A percentile compares a stretch with the other conserved stretches of the same genome.
Evolutionary conservation across 495 filamentous ascomycete species (phyloP).

Genomic region (Cercophora samala): DNA sequence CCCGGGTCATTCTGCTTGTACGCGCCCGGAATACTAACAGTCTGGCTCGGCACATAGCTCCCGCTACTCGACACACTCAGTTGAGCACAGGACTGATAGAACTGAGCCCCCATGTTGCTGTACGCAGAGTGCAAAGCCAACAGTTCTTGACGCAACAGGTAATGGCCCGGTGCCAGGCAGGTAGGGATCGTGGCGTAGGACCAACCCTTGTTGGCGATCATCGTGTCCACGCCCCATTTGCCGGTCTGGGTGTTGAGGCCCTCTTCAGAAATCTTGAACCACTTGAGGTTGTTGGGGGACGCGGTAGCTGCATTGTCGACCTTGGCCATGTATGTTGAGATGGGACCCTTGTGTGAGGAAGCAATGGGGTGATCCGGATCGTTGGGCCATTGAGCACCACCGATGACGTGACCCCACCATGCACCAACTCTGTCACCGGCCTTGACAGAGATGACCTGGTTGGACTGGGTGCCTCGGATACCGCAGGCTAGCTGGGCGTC

Average conservation of each 20-base stretch:
- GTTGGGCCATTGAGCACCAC: conserved; percentile 46
- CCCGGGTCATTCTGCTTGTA: conserved; percentile 51
- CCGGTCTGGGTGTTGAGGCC: conserved; percentile 44
- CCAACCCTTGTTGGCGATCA: conserved; percentile 47
- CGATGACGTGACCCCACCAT: conserved; percentile 52
- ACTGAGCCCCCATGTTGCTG: conserved; percentile 47
- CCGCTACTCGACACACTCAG: conserved; percentile 51
- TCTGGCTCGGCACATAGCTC: conserved; percentile 39
- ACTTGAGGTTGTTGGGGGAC: conserved; percentile 40
- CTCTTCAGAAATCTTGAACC: conserved; percentile 53
- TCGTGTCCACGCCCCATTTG: conserved; percentile 55
- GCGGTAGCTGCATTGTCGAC: conserved; percentile 48
- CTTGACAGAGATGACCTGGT: conserved; percentile 45
- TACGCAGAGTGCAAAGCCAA: conserved; percentile 51
- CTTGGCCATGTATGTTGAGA: conserved; percentile 53
- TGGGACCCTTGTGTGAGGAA: conserved; percentile 50
- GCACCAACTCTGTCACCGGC: conserved; percentile 46
- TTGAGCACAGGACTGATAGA: conserved; percentile 55
- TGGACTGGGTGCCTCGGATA: conserved; percentile 39
- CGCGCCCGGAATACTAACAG: conserved; percentile 55
- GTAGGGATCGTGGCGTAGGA: conserved; percentile 45
- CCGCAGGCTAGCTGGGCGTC: conserved; percentile 46
- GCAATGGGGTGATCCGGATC: conserved; percentile 56
- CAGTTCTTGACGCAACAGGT: conserved; percentile 53
- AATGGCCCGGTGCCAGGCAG: conserved; percentile 50